Percentiles rank a stretch among this genome's conserved stretches.
Evolutionary conservation across 164 flowering plant genomes (phyloP).

Genomic region (Berberis thunbergii): DNA sequence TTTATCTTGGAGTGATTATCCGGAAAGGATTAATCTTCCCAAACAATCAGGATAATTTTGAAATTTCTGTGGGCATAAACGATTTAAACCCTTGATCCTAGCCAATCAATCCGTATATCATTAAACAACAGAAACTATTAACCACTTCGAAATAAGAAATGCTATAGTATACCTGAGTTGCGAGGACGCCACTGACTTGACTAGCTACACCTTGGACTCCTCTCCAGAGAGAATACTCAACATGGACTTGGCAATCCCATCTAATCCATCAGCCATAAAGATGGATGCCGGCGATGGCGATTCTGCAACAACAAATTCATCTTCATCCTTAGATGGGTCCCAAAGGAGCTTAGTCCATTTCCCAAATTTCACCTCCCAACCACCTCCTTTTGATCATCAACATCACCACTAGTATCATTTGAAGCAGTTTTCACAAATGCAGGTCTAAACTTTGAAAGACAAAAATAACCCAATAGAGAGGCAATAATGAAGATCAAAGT

Average conservation of each 20-base stretch:
- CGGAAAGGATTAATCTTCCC: too few relatives aligned
- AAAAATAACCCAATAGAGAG: too few relatives aligned
- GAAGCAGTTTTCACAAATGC: slow-evolving; percentile 29
- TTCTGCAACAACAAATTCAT: slow-evolving; percentile 18
- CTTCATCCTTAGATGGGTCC: slow-evolving; percentile 39
- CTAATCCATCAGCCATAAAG: not conserved
- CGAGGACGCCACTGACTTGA: slow-evolving; percentile 83
- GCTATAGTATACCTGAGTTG: slow-evolving; percentile 57
- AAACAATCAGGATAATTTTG: too few relatives aligned
- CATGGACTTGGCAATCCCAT: not conserved
- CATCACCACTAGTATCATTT: not conserved
- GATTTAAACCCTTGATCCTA: too few relatives aligned
- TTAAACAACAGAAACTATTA: too few relatives aligned
- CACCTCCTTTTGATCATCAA: slow-evolving; percentile 12
- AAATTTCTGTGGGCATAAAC: too few relatives aligned
- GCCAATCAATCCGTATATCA: too few relatives aligned
- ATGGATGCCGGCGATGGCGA: not conserved
- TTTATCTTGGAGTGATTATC: too few relatives aligned
- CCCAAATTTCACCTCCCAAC: slow-evolving; percentile 80
- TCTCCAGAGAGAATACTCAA: slow-evolving; percentile 80
- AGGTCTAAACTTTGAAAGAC: not conserved
- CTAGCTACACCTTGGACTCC: slow-evolving; percentile 91
- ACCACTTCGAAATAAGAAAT: too few relatives aligned
- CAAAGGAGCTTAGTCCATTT: slow-evolving; percentile 44
- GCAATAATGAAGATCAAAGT: too few relatives aligned